phyloP scores from a whole-genome alignment of 2,329 filamentous ascomycete species.

The Exophiala phaeomuriformis region DNA sequence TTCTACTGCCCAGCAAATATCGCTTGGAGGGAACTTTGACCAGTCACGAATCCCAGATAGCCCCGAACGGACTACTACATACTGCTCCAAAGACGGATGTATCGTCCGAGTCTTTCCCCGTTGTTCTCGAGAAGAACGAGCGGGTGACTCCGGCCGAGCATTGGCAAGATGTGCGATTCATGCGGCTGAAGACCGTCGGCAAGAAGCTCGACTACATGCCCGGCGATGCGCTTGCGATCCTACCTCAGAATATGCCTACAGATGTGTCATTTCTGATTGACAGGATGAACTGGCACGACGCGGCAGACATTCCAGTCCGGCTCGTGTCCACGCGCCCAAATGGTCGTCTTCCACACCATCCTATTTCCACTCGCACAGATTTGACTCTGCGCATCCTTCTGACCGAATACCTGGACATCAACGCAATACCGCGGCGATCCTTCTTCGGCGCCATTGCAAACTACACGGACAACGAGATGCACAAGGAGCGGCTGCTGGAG shows the following conservation, averaged over 20 bases:
- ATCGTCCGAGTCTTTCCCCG: conserved; percentile 51
- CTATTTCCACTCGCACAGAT: conserved; percentile 17
- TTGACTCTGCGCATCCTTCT: conserved; percentile 68
- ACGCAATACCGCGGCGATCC: conserved; percentile 74
- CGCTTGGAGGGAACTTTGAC: conserved; percentile 2
- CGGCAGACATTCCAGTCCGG: conserved; percentile 61
- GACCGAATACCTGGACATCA: conserved; percentile 79
- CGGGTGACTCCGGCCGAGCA: conserved; percentile 69
- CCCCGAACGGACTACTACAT: conserved; percentile 7
- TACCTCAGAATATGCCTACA: conserved; percentile 74
- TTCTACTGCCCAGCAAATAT: conserved; percentile 19
- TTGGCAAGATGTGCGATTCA: conserved; percentile 87
- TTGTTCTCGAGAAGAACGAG: conserved; percentile 57
- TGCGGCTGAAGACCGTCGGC: conserved; percentile 51
- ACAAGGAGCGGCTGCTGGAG: conserved; percentile 74
- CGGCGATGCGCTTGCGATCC: conserved; percentile 73
- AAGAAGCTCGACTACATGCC: conserved; percentile 50
- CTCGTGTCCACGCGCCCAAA: conserved; percentile 8
- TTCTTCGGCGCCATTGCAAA: conserved; percentile 76
- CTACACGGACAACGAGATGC: conserved; percentile 63
- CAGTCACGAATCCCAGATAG: conserved; percentile 1
- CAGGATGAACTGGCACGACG: conserved; percentile 67
- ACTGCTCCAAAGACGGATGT: conserved; percentile 43
- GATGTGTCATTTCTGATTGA: conserved; percentile 74
- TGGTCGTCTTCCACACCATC: conserved; percentile 31